These are phyloP conservation scores for Mortierella sp. DNA, from an alignment of 371 early-diverging fungal genomes.

Conservation along the genomic window DNA sequence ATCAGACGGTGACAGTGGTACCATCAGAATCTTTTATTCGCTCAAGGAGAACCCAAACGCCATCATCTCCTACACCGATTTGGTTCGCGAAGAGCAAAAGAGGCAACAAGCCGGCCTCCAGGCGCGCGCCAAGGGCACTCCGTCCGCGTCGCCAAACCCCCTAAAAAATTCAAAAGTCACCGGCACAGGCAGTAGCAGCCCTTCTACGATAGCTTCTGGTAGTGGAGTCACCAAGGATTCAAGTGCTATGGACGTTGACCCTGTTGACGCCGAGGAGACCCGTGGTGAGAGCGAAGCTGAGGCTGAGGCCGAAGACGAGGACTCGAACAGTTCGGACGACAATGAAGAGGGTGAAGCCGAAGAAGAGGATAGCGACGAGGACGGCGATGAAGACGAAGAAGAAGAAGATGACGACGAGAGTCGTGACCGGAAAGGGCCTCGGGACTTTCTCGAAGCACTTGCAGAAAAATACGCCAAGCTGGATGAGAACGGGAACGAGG, in stretches of 20 bases:
- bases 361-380: constrained; percentile 40
- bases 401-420: constrained; percentile 35
- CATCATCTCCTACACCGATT: constrained; percentile 48
- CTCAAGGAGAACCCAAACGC: constrained; percentile 47
- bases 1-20: constrained; percentile 1
- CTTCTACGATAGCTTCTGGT: constrained; percentile 7
- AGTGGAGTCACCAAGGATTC: too few relatives aligned
- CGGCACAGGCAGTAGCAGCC: constrained; percentile 11
- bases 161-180: constrained; percentile 29
- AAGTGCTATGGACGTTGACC: constrained; percentile 39
- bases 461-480: constrained; percentile 33
- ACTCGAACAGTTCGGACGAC: constrained; percentile 23
- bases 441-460: constrained; percentile 35
- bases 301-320: constrained; percentile 34
- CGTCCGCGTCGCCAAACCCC: constrained; percentile 8
- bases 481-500: constrained; percentile 39
- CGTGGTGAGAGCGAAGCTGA: constrained; percentile 36
- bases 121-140: constrained; percentile 1
- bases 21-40: constrained; percentile 38
- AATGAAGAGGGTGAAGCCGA: constrained; percentile 26
- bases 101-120: constrained; percentile 15
- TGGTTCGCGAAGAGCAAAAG: constrained; percentile 40
- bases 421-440: constrained; percentile 15
- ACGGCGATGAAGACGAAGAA: constrained; percentile 33
- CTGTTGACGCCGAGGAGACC: constrained; percentile 31